Evolutionary conservation across 1,284 basidiomycete species (phyloP), one percentile per base, ranked within the genome.

Genomic region (Tremellales sp.): DNA sequence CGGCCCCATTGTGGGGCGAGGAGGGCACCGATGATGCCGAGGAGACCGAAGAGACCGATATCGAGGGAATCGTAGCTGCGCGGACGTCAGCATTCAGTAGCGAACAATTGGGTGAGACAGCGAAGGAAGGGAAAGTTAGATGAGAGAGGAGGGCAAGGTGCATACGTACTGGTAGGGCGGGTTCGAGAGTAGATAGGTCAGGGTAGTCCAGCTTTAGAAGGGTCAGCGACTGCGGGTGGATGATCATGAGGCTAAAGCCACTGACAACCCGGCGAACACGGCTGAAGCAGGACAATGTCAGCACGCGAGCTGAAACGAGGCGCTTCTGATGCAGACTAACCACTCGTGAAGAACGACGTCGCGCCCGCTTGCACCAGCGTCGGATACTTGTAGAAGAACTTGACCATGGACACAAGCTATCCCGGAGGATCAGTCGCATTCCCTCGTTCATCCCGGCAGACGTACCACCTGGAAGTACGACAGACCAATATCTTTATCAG

Each of bases 11-110:
- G 54, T 0, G 84, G 85, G 1, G 80, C 80, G 35, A 78, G 67
- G 5, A 79, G 68, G 5, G 85, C 83, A n/a, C 83, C 83, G 9
- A 80, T 71, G 64, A 85, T 79, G 5, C 85, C 85, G 13, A 85
- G 72, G 3, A 86, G 68, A 5, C 83, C 84, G 63, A 86, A 85
- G 7, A 86, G 74, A 2, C 84, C 85, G 45, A 85, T 85, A 16
- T 77, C 73, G 27, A 86, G 70, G 3, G 84, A 81, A 35, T 53
- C 57, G 59, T 66, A 72, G 38, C 50, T 52, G 43, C 39, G 32
- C 22, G 35, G 16, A 31, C 29, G 16, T 31, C n/a, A n/a, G 29
- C 28, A 31, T 16, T 31, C 16, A 31, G 29, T 31, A n/a, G n/a
- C n/a, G n/a, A n/a, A n/a, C n/a, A n/a, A n/a, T n/a, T n/a, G n/a